Base-by-base conservation (phyloP, 2,329 filamentous ascomycete genomes). In the Monosporascus sp. region DNA sequence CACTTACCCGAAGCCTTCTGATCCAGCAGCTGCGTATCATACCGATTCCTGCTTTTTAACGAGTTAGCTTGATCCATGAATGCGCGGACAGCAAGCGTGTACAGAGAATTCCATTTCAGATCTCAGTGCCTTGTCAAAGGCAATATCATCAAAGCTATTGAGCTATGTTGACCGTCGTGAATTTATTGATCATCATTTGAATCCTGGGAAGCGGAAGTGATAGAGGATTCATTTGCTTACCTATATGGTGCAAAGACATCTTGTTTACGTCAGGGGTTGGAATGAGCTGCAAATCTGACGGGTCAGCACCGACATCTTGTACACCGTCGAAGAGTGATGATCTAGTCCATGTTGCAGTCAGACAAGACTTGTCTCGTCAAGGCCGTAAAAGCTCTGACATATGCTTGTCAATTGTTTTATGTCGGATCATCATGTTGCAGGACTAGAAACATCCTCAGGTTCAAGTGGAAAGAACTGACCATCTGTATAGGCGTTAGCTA, bases 141-240 rank as follows among this genome's bases (percentile, higher is more conserved):
- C 85, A 74, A 75, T 85, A 76, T 90, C 87, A 89, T 89, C 87
- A 90, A 87, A 74, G 80, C 82, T 74, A 71, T 81, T 57, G 76
- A 81, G 73, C 84, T 90, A 89, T 86, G 87, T 86, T 87, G 87
- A 90, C 87, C 87, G 87, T 90, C 87, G 87, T 90, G 87, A 89
- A 84, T 82, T 81, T 78, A 73, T 77, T 77, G 79, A 82, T 88
- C 85, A 88, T 88, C 84, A 86, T 85, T 58, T 73, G 70, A 58
- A 61, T 25, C 17, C 20, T 57, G 50, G 46, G 46, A 37, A 39
- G 36, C 47, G 6, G 50, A 44, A 54, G 53, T 14, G 52, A 46
- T 27, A 8, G 50, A 37, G n/a, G 38, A 49, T 55, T 48, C 46
- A 22, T 4, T 58, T 53, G 54, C 62, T 61, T 57, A 59, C 52